Evolutionary conservation across 2,329 filamentous ascomycete genomes (phyloP).

Genomic region (Calonectria crousiana): DNA sequence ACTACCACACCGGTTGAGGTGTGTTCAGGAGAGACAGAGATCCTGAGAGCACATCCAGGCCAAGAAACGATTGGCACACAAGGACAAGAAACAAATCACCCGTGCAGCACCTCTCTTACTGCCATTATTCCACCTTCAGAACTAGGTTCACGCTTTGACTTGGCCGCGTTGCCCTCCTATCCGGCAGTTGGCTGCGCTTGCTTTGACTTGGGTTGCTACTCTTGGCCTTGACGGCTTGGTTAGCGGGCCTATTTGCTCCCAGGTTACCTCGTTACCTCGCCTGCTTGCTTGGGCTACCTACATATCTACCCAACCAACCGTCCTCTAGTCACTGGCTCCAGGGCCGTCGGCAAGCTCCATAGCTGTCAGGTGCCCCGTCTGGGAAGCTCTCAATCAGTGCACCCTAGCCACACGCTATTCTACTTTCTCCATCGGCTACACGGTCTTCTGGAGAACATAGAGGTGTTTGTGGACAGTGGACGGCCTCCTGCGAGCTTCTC

Average conservation of each 20-base stretch:
- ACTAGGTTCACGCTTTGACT: background rate
- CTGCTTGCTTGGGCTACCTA: conserved; percentile 3
- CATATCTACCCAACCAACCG: background rate
- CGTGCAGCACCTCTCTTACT: background rate
- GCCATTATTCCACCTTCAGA: background rate
- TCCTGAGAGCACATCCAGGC: background rate
- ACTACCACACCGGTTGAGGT: conserved; percentile 1
- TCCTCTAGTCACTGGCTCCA: background rate
- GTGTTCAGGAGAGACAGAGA: background rate
- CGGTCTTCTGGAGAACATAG: background rate
- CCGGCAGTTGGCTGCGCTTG: background rate
- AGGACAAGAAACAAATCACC: background rate
- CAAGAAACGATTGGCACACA: background rate
- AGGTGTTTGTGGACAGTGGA: background rate
- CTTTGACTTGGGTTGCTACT: background rate
- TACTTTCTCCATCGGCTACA: background rate
- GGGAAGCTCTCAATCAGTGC: background rate
- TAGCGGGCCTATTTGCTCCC: background rate
- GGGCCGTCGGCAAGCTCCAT: background rate
- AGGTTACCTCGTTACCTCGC: background rate
- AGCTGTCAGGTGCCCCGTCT: background rate
- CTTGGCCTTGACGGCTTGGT: background rate
- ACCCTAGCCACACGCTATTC: background rate
- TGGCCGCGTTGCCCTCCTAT: background rate
- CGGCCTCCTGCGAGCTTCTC: background rate